Evolutionary conservation across 2,329 filamentous ascomycete genomes (phyloP), one percentile per base, ranked within the genome.

Genomic region (Niveomyces coronatus): DNA sequence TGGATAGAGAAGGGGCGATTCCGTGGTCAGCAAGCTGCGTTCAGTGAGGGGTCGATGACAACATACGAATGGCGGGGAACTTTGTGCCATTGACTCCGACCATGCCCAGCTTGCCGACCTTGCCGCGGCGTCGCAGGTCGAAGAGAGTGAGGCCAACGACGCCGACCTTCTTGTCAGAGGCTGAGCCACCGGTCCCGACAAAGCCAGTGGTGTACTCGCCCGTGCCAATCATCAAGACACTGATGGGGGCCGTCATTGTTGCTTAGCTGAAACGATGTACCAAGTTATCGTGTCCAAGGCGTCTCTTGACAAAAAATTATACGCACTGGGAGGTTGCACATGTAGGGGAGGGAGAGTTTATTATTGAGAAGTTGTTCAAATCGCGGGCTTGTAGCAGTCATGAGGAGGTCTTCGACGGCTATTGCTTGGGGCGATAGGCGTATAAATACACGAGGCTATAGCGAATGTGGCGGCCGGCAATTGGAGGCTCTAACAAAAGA

Each of bases 131-230:
- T 43, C 88, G 79, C 47, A 95, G 70, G 58, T 94, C 88, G 59
- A 94, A 94, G 48, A 94, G 69, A 17, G 85, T 89, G 57, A 95
- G 66, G 28, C 85, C 88, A 14, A 95, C 88, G 9, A 95, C 89
- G 42, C 89, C 88, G 35, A 95, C 83, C 62, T 95, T 95, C 68
- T 95, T 95, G 70, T 95, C 89, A 35, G 86, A 94, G 9, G 75
- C 80, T 4, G 86, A 94, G 36, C 79, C 82, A 43, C 81, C 82
- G 44, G 79, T 80, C 41, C 85, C 86, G 41, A 94, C 87, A 51
- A 91, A 95, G 41, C 88, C 88, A 30, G 89, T 95, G 52, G 89
- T 95, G 71, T 95, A 95, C 71, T 95, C 88, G 53, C 88, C 89
- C 9, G 88, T 94, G 47, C 88, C 88, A 42, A 94, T 76, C 39